A percentile compares a stretch with the other conserved stretches of the same genome.
phyloP scores from a whole-genome alignment of 345 rosid genomes.

The Carallia brachiata region DNA sequence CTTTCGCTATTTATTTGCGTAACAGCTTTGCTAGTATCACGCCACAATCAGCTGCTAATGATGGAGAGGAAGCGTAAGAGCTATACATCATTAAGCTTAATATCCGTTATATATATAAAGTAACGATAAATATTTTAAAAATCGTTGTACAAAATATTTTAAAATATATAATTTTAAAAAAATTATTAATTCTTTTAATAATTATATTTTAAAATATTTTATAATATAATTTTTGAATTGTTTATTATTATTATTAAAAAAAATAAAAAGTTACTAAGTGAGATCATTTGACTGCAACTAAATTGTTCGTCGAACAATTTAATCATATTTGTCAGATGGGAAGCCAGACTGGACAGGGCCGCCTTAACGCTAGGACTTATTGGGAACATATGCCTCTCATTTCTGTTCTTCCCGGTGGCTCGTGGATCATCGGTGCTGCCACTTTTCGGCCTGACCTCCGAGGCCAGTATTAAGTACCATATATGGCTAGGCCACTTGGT shows the following conservation, averaged over 20 bases:
- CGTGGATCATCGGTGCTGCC: constrained; percentile 75
- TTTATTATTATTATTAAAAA: too few species aligned
- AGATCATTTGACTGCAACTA: not conserved
- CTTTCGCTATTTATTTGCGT: constrained; percentile 41
- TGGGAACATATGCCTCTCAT: constrained; percentile 62
- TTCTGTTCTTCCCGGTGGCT: constrained; percentile 78
- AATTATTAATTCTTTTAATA: too few species aligned
- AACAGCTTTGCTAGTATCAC: constrained; percentile 41
- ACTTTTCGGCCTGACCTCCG: constrained; percentile 68
- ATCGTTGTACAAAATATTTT: not conserved
- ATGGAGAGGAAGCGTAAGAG: constrained; percentile 48
- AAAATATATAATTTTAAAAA: not conserved
- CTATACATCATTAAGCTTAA: not conserved
- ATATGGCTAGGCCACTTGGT: constrained; percentile 83
- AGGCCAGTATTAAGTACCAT: constrained; percentile 84
- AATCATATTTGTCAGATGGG: constrained; percentile 47
- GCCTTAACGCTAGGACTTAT: constrained; percentile 46
- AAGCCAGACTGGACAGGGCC: constrained; percentile 35
- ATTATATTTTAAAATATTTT: too few species aligned
- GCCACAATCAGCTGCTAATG: constrained; percentile 32
- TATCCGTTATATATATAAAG: not conserved
- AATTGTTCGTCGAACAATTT: not conserved
- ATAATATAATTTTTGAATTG: too few species aligned
- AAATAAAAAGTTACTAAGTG: not conserved
- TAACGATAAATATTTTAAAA: not conserved